Base-by-base conservation (phyloP, 75 land plant species). In the Adiantum capillusveneris region DNA sequence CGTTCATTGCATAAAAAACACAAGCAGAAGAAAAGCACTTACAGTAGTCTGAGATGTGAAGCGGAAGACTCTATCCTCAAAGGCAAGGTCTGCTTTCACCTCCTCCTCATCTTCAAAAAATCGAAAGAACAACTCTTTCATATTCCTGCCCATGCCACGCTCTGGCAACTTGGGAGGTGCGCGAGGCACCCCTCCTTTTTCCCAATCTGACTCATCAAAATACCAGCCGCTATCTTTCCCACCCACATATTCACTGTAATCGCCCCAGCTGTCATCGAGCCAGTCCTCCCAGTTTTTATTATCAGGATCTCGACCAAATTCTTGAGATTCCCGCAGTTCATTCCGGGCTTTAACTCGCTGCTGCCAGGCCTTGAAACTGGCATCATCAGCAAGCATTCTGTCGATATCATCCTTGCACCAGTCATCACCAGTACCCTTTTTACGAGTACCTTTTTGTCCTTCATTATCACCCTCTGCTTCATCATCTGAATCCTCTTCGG, bases 231-330 rank as follows among this genome's bases (percentile, higher is more conserved):
- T 48, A 14, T 66, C 79, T 13, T 57, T 42, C 27, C 48, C 62
- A 11, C 53, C 42, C 31, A 44, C 31, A 17, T 58, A 62, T 9
- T 62, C 57, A 63, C 16, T 25, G 42, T 29, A 52, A 13, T 29
- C 58, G 37, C 27, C 56, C 9, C 39, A 53, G 13, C 66, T 81
- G 21, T 73, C 78, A 37, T 71, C 79, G 53, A 93, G 64, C 99
- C 99, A 95, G 55, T 95, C 99, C 59, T 90, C 97, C 99, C 99
- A 95, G 31, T 73, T 77, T 12, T 73, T 57, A 45, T 65, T 66
- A 53, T 83, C 87, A 18, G 78, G 77, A 58, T 81, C 80, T 46
- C 63, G 76, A 49, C 67, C 73, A 59, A 66, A 73, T 31, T 78
- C 71, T 26, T 84, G 85, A 13, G 79, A 83, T 26, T 89, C 85